Evolutionary conservation across 2,329 filamentous ascomycete species (phyloP).

Genomic region (Zymoseptoria crescenta): DNA sequence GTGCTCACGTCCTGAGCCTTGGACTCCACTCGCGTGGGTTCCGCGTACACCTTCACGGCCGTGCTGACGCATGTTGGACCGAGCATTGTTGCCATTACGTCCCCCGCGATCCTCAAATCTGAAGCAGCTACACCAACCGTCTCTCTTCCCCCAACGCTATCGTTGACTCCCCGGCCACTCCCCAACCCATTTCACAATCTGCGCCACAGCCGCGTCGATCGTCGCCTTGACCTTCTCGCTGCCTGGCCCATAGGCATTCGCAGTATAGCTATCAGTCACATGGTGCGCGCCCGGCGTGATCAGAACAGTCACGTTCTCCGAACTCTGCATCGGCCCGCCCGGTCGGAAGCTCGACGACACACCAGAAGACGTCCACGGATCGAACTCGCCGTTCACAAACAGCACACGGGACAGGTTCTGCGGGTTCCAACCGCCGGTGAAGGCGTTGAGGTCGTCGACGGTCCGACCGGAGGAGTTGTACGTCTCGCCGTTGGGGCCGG

Average conservation of each 20-base stretch:
- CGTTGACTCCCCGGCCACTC: slow-evolving; percentile 43
- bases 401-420: slow-evolving; percentile 50
- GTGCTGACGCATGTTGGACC: no score
- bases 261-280: slow-evolving; percentile 46
- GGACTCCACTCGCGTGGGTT: no score
- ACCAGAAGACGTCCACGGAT: slow-evolving; percentile 52
- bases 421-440: slow-evolving; percentile 49
- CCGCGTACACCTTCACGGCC: no score
- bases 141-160: slow-evolving; percentile 31
- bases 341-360: slow-evolving; percentile 48
- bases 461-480: slow-evolving; percentile 43
- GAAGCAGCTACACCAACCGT: slow-evolving; percentile 3
- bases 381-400: slow-evolving; percentile 52
- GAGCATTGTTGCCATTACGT: no score
- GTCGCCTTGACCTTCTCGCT: slow-evolving; percentile 38
- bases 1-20: no score
- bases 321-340: slow-evolving; percentile 46
- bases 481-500: slow-evolving; percentile 38
- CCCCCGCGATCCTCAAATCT: no score
- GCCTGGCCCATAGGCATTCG: slow-evolving; percentile 41
- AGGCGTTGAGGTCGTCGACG: slow-evolving; percentile 42
- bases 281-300: slow-evolving; percentile 49
- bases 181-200: slow-evolving; percentile 31
- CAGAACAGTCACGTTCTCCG: slow-evolving; percentile 42
- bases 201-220: slow-evolving; percentile 42